Evolutionary conservation across 257 asterid species (phyloP).

Genomic region (Cruciata laevipes): DNA sequence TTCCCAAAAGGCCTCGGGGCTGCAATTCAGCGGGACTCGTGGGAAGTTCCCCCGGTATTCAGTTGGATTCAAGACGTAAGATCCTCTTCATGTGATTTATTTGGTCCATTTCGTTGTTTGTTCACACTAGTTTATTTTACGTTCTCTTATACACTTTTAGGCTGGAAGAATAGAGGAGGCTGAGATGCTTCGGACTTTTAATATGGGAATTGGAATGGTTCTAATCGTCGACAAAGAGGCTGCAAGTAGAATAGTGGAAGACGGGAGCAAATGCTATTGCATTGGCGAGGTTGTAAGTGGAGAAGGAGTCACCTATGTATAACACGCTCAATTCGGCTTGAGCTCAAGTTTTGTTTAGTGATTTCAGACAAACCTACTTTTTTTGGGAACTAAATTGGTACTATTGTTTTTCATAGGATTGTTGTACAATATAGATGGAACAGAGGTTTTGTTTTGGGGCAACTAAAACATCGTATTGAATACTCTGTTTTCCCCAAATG

Average conservation of each 20-base stretch:
- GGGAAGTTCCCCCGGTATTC: conserved; percentile 74
- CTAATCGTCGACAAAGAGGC: conserved; percentile 64
- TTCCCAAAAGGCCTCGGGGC: conserved; percentile 92
- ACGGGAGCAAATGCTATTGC: conserved; percentile 26
- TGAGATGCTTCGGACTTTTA: conserved; percentile 84
- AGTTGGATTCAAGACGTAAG: conserved; percentile 91
- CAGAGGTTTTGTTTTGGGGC: no score
- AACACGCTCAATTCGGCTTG: background rate
- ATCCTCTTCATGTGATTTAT: background rate
- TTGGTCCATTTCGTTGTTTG: background rate
- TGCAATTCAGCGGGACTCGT: conserved; percentile 49
- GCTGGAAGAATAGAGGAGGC: conserved; percentile 69
- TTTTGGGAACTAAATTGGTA: no score
- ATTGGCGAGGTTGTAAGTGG: conserved; percentile 66
- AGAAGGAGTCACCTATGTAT: conserved; percentile 56
- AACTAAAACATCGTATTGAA: no score
- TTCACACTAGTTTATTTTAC: background rate
- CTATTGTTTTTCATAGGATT: no score
- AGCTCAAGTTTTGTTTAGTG: background rate
- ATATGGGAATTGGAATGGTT: conserved; percentile 97
- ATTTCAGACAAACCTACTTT: no score
- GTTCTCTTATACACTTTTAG: conserved; percentile 26
- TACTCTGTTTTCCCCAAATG: no score
- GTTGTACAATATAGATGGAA: no score
- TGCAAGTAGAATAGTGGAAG: conserved; percentile 46